These are phyloP conservation scores for Scedosporium minutisporum DNA, from an alignment of 2,329 filamentous ascomycete species.

Conservation along the genomic window DNA sequence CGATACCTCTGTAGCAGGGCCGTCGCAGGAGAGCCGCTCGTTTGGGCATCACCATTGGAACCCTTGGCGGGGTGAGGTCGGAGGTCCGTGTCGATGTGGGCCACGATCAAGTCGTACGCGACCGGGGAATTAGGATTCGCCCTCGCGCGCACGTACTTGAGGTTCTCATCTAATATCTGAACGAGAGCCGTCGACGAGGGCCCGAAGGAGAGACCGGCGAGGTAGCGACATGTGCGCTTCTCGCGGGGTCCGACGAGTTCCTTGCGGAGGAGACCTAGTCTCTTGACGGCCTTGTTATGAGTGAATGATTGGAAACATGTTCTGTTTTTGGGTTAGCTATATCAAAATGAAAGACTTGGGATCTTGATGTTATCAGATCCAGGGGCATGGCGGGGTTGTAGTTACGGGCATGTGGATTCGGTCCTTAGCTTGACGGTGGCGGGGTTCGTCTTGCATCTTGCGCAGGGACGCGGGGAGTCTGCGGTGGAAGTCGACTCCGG, in stretches of 20 bases:
- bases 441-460: slow-evolving; percentile 13
- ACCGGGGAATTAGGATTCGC: slow-evolving; percentile 20
- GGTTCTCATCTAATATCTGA: slow-evolving; percentile 62
- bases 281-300: slow-evolving; percentile 68
- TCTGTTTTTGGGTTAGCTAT: slow-evolving; percentile 13
- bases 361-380: slow-evolving; percentile 6
- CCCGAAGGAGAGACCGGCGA: slow-evolving; percentile 77
- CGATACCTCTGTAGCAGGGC: slow-evolving; percentile 44
- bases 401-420: slow-evolving; percentile 17
- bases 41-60: not conserved
- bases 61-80: slow-evolving; percentile 7
- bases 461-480: slow-evolving; percentile 9
- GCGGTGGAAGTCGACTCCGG: not conserved
- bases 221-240: slow-evolving; percentile 34
- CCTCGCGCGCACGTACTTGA: slow-evolving; percentile 53
- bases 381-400: not conserved
- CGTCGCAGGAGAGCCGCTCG: slow-evolving; percentile 20
- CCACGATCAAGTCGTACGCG: slow-evolving; percentile 57
- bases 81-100: slow-evolving; percentile 41
- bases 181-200: slow-evolving; percentile 70
- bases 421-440: slow-evolving; percentile 14
- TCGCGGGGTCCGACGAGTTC: slow-evolving; percentile 28
- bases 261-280: slow-evolving; percentile 43
- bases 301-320: slow-evolving; percentile 72
- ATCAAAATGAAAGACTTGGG: not conserved